Base-by-base conservation (phyloP, 176 grass and related monocot genomes). In the Lolium perenne region DNA sequence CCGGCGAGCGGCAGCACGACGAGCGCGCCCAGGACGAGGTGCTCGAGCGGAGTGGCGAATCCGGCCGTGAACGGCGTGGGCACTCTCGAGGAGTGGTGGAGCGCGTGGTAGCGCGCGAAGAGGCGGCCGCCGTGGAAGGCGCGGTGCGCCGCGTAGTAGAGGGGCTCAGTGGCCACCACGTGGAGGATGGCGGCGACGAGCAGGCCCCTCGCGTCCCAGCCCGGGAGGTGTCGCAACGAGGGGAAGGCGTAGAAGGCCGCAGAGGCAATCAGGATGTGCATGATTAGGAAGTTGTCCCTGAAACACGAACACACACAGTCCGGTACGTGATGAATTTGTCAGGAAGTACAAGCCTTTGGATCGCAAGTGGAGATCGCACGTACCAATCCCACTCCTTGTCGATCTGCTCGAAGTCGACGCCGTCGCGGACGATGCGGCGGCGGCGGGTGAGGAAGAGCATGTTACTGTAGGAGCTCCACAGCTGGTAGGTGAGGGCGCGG, bases 371-470 rank as follows among this genome's bases (percentile, higher is more conserved):
- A 35, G 32, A 35, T 35, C 32, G 32, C 32, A 35, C 32, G 32
- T 92, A 98, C 97, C 97, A 99, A 85, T 99, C 84, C 97, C 97
- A 99, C 90, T 99, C 94, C 54, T 69, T 87, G 86, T 99, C 97
- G 56, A 99, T 96, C 78, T 94, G 92, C 0, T 80, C 58, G 50
- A 90, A 96, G 80, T 99, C 88, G 46, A 96, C 84, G 22, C 94
- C 90, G 49, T 96, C 78, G 32, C 91, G 80, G 70, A 90, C 79
- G 84, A 95, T 82, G 69, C 82, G 91, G 21, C 91, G 91, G 8
- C 80, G 84, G 8, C 93, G 93, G 8, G 82, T 95, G 78, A 85
- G 82, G 91, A 97, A 95, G 18, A 91, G 85, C 91, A 97, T 93
- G 93, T 93, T 97, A 78, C 87, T 91, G 80, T 76, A 97, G 78